Conservation (phyloP, 441 rosid genomes). For the Pelargonium fulgidum region DNA sequence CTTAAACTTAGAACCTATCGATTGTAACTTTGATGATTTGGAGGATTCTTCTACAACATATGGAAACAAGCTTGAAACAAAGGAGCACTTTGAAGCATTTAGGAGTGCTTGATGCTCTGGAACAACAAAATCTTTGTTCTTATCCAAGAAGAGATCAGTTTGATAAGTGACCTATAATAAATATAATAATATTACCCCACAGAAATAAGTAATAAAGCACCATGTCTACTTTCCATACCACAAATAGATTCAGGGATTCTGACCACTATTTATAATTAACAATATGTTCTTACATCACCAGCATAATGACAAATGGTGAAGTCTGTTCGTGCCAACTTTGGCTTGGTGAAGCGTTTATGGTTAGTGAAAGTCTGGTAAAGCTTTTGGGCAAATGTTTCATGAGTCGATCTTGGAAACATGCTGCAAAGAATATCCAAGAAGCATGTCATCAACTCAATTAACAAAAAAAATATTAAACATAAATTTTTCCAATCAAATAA, state of each 20-base stretch:
- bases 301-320: slow-evolving; percentile 92
- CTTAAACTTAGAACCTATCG: slow-evolving; percentile 90
- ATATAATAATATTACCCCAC: neutral
- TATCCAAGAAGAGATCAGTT: slow-evolving; percentile 84
- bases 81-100: slow-evolving; percentile 61
- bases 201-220: slow-evolving; percentile 10
- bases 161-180: slow-evolving; percentile 80
- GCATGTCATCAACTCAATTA: slow-evolving; percentile 14
- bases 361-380: slow-evolving; percentile 91
- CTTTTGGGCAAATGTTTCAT: slow-evolving; percentile 89
- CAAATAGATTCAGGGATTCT: slow-evolving; percentile 10
- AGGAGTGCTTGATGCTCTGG: slow-evolving; percentile 90
- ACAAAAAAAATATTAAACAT: neutral
- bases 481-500: neutral
- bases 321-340: slow-evolving; percentile 83
- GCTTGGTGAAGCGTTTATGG: slow-evolving; percentile 86
- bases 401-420: slow-evolving; percentile 96
- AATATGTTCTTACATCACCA: slow-evolving; percentile 70
- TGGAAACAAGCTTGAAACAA: slow-evolving; percentile 79
- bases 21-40: slow-evolving; percentile 85
- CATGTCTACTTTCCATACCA: slow-evolving; percentile 6
- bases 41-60: slow-evolving; percentile 75
- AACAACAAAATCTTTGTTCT: slow-evolving; percentile 96
- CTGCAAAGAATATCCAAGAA: slow-evolving; percentile 37
- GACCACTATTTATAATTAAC: slow-evolving; percentile 2